A percentile compares a stretch with the other conserved stretches of the same genome.
Evolutionary conservation across 2,329 filamentous ascomycete species (phyloP).

Genomic region (Ophiostoma australiae): DNA sequence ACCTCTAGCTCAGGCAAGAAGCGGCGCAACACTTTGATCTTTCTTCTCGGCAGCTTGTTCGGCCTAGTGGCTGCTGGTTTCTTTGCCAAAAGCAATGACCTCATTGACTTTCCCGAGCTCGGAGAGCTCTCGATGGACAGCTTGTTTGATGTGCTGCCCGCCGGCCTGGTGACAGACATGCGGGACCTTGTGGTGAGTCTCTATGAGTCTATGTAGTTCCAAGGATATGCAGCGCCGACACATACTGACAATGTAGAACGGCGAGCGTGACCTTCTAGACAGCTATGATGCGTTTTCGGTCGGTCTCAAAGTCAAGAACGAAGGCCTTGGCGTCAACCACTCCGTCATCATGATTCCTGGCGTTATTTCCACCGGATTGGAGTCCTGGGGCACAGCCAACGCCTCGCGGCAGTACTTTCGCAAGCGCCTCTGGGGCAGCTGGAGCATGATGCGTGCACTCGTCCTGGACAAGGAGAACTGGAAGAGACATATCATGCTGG

Average conservation of each 20-base stretch:
- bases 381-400: slow-evolving; percentile 92
- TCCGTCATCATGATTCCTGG: slow-evolving; percentile 96
- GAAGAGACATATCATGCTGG: slow-evolving; percentile 97
- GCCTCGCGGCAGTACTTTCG: slow-evolving; percentile 84
- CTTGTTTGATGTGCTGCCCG: slow-evolving; percentile 80
- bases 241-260: slow-evolving; percentile 50
- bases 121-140: slow-evolving; percentile 76
- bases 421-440: slow-evolving; percentile 92
- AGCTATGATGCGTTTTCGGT: slow-evolving; percentile 93
- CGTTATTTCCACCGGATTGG: slow-evolving; percentile 93
- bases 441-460: slow-evolving; percentile 97
- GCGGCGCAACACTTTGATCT: slow-evolving; percentile 74
- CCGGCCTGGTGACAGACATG: slow-evolving; percentile 78
- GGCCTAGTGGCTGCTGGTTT: slow-evolving; percentile 84
- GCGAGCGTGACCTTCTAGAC: slow-evolving; percentile 75
- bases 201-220: no score
- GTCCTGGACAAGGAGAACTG: slow-evolving; percentile 88
- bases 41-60: slow-evolving; percentile 82
- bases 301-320: slow-evolving; percentile 71
- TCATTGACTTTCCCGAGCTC: slow-evolving; percentile 72
- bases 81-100: slow-evolving; percentile 82
- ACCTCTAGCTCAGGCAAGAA: slow-evolving; percentile 45
- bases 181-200: slow-evolving; percentile 69
- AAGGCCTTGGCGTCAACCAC: slow-evolving; percentile 77
- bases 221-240: no score